Evolutionary conservation across 306 rosid genomes (phyloP).

Genomic region (Vigna mungo): DNA sequence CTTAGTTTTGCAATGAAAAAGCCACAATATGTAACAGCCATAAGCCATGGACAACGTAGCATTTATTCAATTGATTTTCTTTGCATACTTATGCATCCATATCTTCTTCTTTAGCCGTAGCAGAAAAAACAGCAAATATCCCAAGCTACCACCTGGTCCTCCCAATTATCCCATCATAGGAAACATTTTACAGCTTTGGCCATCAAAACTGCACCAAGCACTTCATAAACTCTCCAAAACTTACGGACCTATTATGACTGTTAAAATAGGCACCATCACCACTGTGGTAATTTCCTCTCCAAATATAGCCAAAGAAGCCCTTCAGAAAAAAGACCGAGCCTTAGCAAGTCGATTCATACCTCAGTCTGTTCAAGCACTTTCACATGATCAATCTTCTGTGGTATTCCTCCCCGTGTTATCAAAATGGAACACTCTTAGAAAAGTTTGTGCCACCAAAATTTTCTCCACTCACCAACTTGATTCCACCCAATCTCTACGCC

Average conservation of each 20-base stretch:
- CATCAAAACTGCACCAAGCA: slow-evolving; percentile 52
- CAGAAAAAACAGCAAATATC: background rate
- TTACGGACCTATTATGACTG: slow-evolving; percentile 38
- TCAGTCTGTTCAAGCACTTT: slow-evolving; percentile 15
- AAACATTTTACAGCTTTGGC: slow-evolving; percentile 53
- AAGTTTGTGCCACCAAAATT: slow-evolving; percentile 36
- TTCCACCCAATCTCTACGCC: slow-evolving; percentile 4
- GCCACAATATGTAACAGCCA: background rate
- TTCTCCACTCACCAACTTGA: slow-evolving; percentile 38
- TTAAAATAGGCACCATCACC: slow-evolving; percentile 38
- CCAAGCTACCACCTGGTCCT: slow-evolving; percentile 62
- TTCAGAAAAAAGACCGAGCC: slow-evolving; percentile 40
- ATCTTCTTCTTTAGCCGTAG: background rate
- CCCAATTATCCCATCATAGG: slow-evolving; percentile 55
- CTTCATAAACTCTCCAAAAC: slow-evolving; percentile 32
- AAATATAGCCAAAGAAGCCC: slow-evolving; percentile 34
- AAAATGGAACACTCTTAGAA: slow-evolving; percentile 39
- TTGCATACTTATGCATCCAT: slow-evolving; percentile 6
- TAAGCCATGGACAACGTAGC: slow-evolving; percentile 27
- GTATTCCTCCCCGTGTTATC: background rate
- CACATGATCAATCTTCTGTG: slow-evolving; percentile 35
- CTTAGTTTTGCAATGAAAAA: background rate
- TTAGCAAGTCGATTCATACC: slow-evolving; percentile 30
- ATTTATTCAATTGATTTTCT: background rate
- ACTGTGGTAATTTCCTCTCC: slow-evolving; percentile 49